Base-by-base conservation (phyloP, 1,284 basidiomycete genomes). In the Heterobasidion occidentale region DNA sequence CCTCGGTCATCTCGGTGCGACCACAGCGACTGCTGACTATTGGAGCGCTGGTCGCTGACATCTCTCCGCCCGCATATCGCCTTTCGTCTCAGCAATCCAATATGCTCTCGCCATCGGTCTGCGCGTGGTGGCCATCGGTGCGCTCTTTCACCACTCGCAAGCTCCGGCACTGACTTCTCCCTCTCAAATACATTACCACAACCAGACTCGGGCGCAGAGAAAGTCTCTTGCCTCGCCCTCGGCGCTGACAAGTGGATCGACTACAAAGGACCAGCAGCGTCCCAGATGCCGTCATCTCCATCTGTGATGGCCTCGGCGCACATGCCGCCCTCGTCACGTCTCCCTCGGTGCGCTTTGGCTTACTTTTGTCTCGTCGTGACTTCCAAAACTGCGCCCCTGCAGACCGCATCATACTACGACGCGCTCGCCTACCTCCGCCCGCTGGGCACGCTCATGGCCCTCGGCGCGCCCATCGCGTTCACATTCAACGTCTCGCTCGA, bases 161-260 rank as follows among this genome's bases (percentile, higher is more conserved):
- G 35, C 38, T 48, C 54, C 27, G n/a, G 17, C 17, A 38, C 9
- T 38, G 7, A 36, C 9, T 48, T 42, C 5, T 9, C 33, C n/a
- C 12, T 20, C n/a, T 36, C 9, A 1, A 14, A 48, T 27, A 3
- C 4, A 27, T 27, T 4, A 4, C 5, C 27, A 27, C 19, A 36
- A 20, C n/a, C 46, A 81, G 81, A 88, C 64, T 84, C 80, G 3
- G 87, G 87, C 35, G 78, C 76, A 15, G 78, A 75, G 44, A 91
- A 77, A 78, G 57, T 70, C 78, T 42, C 70, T 89, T 79, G 75
- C 61, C 61, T 78, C 54, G 63, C 69, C 45, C 78, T 88, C 52
- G 89, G 88, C 11, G 86, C 86, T 1, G 80, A 87, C 63, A 77
- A 74, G 60, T 90, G 81, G 76, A 68, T 91, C 59, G 88, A 92